Conservation (phyloP, 768 basidiomycete species). For the Kwoniella mangroviensis region DNA sequence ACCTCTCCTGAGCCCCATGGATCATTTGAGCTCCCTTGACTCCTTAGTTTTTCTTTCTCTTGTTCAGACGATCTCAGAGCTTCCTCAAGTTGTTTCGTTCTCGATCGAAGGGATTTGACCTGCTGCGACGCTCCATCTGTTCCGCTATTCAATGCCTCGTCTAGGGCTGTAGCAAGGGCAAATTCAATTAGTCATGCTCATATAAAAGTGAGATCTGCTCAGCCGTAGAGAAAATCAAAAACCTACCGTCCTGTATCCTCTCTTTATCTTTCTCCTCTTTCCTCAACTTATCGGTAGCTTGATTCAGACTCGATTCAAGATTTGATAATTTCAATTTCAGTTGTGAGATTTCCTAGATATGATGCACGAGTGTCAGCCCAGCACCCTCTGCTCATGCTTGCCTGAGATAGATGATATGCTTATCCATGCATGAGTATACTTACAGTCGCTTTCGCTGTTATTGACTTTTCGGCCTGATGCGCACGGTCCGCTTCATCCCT, state of each 20-base stretch:
- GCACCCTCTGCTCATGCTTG: too few species aligned
- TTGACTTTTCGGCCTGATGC: constrained; percentile 34
- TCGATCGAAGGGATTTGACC: constrained; percentile 1
- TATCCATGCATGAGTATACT: constrained; percentile 4
- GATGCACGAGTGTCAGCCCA: not conserved
- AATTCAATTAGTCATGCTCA: too few species aligned
- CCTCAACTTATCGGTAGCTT: constrained; percentile 40
- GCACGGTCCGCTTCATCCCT: constrained; percentile 46
- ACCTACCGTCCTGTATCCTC: constrained; percentile 48
- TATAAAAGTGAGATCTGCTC: not conserved
- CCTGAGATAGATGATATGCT: not conserved
- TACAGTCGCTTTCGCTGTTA: constrained; percentile 32
- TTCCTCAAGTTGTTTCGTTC: constrained; percentile 17
- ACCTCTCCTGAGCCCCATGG: constrained; percentile 20
- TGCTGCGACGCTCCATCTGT: constrained; percentile 18
- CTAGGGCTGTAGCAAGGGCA: constrained; percentile 17
- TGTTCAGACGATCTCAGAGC: constrained; percentile 30
- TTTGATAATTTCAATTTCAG: constrained; percentile 48
- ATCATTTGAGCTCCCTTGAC: constrained; percentile 23
- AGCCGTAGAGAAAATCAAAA: not conserved
- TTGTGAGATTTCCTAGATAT: constrained; percentile 46
- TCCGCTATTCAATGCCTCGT: constrained; percentile 21
- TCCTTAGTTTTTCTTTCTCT: constrained; percentile 39
- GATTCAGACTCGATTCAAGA: constrained; percentile 44
- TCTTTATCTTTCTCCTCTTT: constrained; percentile 50